Base-by-base conservation (phyloP, 345 rosid species). In the Salix koriyanagi region DNA sequence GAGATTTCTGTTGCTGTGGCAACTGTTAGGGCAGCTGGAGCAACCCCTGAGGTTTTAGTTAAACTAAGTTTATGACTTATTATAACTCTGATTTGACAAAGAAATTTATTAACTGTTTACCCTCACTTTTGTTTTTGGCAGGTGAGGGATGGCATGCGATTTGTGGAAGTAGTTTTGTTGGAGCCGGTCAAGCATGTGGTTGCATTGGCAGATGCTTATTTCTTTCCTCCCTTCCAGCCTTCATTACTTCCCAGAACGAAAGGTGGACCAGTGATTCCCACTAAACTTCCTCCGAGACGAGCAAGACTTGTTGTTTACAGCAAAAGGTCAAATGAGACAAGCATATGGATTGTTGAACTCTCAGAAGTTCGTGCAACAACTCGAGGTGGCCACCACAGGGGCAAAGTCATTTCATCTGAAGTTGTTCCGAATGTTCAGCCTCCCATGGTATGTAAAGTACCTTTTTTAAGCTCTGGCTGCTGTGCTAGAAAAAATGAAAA, bases 151-250 rank as follows among this genome's bases (percentile, higher is more conserved):
- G 76, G 97, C 83, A 94, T 89, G 95, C 95, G 98, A 12, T 94
- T 94, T 79, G 84, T 92, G n/a, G 98, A 92, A 83, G 96, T 89
- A 65, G 97, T 90, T 28, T 84, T 91, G 56, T 71, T 87, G 77
- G 98, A 94, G 77, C 98, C 98, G 13, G 91, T 83, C 1, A 92
- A 92, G 74, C 82, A 87, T 67, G 94, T 92, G 73, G 92, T 94
- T 81, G 98, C 98, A 39, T 68, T 92, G 69, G 98, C 97, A 28
- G 98, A 94, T 88, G 98, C 97, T 46, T 92, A 94, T 83, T 94
- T 94, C 82, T 94, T 94, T 80, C 97, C 98, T 39, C 98, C 98
- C 7, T 92, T 94, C 85, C 97, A 94, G 85, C 97, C 97, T 75
- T 94, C 98, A n/a, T 77, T 94, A 37, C 87, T 94, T 75, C 92